Conservation (phyloP, 2,329 filamentous ascomycete species). For the Verticillium alfalfae region DNA sequence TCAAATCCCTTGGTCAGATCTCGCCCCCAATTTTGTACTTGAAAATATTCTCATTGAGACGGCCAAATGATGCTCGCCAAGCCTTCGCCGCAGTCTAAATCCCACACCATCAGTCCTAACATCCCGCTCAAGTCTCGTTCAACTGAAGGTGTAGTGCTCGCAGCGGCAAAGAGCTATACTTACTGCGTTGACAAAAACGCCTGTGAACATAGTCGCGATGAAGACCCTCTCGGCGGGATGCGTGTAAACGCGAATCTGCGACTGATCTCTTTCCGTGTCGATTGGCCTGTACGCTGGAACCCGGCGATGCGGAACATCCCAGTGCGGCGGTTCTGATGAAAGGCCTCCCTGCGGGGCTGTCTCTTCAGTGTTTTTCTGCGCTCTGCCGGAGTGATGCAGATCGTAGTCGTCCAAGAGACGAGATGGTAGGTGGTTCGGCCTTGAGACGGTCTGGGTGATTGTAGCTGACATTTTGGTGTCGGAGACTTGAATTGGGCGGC, state of each 20-base stretch:
- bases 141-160: neutral
- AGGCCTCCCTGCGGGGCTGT: neutral
- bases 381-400: conserved; percentile 30
- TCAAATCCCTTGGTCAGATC: conserved; percentile 22
- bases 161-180: neutral
- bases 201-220: conserved; percentile 17
- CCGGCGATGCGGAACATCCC: conserved; percentile 14
- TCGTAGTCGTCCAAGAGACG: conserved; percentile 38
- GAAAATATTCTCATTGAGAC: conserved; percentile 40
- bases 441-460: conserved; percentile 33
- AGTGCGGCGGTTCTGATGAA: conserved; percentile 1
- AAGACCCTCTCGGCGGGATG: conserved; percentile 13
- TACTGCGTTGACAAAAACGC: conserved; percentile 13
- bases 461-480: conserved; percentile 5
- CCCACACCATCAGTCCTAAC: too few relatives aligned
- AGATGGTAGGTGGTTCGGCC: conserved; percentile 24
- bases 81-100: conserved; percentile 30
- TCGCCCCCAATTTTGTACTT: conserved; percentile 50
- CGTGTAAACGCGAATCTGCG: conserved; percentile 11
- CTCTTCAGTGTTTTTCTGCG: neutral
- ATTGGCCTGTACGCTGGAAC: conserved; percentile 16
- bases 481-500: neutral
- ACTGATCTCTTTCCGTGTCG: conserved; percentile 12
- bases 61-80: conserved; percentile 46
- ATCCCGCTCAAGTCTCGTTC: neutral